Base-by-base conservation (phyloP, 1,284 basidiomycete species). In the Quambalaria eucalypti region DNA sequence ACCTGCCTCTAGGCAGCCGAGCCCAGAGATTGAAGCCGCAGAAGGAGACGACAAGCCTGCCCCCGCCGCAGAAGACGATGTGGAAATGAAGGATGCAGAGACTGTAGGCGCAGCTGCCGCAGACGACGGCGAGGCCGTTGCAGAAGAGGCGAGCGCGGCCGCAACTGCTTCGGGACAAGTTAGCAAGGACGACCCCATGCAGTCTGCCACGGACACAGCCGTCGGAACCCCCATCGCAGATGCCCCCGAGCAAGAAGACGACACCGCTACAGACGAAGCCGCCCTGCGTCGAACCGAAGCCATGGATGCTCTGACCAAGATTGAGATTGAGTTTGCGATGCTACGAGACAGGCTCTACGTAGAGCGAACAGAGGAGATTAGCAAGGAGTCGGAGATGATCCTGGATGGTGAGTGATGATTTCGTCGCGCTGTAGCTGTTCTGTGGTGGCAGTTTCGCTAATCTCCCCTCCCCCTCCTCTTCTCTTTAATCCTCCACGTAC, bases 321-420 rank as follows among this genome's bases (percentile, higher is more conserved):
- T 82, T 48, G 82, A 83, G 66, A 77, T 82, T 63, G 79, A 79
- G 33, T 81, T 82, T 58, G 81, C 81, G 1, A 76, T 78, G 31
- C 64, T 83, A 40, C 68, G 82, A 26, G 81, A 83, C 66, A 75
- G 78, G 33, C 76, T 82, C 21, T 82, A 81, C 65, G 67, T 81
- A 30, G 82, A 83, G 64, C 70, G 81, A 4, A 77, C 82, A 68
- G 78, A 80, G 51, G 81, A 83, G 60, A 77, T 81, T 40, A 78
- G 78, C 21, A 74, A 76, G 31, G 82, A 83, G 66, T 78, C 80
- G 56, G 78, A 79, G 28, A 79, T 80, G 76, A 77, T 83, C 40
- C 61, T 79, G 30, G 76, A 79, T 52, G 80, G 80, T 80, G 51
- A 51, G 79, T 54, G 7, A 23, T 10, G 12, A 36, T 19, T 16